These are phyloP conservation scores for Vaccinium myrtillus DNA, from an alignment of 148 eudicot genomes.

Conservation along the genomic window DNA sequence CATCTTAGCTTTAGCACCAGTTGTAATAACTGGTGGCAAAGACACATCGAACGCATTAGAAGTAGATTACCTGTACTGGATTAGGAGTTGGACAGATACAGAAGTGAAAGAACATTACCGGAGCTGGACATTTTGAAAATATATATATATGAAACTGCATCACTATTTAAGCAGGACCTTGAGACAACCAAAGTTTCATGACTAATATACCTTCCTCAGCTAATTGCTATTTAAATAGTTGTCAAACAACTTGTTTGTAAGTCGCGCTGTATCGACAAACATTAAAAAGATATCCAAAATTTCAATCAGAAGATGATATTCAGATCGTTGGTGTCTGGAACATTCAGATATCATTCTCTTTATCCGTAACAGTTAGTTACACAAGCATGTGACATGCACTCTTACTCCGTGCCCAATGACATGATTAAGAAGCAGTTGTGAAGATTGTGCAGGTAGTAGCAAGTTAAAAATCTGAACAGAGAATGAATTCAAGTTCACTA, in stretches of 20 bases:
- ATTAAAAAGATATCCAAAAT: neutral
- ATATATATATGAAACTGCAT: neutral
- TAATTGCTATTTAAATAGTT: neutral
- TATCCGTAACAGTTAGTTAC: neutral
- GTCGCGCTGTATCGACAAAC: neutral
- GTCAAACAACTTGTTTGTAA: neutral
- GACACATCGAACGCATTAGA: neutral
- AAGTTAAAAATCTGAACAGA: neutral
- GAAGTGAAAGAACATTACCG: neutral
- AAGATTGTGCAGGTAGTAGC: neutral
- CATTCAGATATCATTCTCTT: neutral
- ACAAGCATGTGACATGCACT: neutral
- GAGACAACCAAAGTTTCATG: neutral
- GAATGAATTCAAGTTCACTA: neutral
- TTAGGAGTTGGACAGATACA: neutral
- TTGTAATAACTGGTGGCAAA: neutral
- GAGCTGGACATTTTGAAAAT: neutral
- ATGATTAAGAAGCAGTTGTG: neutral
- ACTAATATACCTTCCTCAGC: slow-evolving; percentile 1
- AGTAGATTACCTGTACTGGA: neutral
- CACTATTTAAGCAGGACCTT: neutral
- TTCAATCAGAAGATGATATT: neutral
- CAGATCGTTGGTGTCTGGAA: neutral
- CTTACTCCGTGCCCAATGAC: neutral
- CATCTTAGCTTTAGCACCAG: neutral